Conservation (phyloP, 75 land plant genomes). For the Pinus tabuliformis region DNA sequence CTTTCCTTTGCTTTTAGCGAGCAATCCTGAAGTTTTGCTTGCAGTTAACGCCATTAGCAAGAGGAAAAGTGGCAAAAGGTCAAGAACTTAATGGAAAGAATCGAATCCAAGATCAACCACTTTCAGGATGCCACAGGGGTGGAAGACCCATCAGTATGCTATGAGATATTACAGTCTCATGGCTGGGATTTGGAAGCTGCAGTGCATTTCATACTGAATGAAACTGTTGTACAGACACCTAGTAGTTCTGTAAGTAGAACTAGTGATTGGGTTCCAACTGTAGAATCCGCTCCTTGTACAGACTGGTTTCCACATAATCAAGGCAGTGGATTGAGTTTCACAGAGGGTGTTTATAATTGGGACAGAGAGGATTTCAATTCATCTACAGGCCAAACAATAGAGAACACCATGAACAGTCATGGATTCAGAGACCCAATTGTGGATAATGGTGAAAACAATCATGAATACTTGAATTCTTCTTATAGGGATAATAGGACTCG, state of each 20-base stretch:
- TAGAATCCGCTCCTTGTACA: not conserved
- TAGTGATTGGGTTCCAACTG: not conserved
- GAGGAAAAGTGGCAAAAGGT: not conserved
- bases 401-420: not conserved
- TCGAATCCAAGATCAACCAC: slow-evolving; percentile 12
- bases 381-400: not conserved
- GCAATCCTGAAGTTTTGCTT: slow-evolving; percentile 1
- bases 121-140: slow-evolving; percentile 27
- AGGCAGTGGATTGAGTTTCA: not conserved
- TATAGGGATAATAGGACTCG: not conserved
- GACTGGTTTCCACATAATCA: not conserved
- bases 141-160: slow-evolving; percentile 17
- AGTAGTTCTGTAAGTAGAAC: slow-evolving; percentile 2
- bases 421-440: slow-evolving; percentile 7
- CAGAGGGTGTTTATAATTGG: not conserved
- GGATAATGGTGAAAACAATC: not conserved
- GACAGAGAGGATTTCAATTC: not conserved
- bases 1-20: not conserved
- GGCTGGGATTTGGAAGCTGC: slow-evolving; percentile 33
- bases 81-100: not conserved
- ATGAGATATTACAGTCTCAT: slow-evolving; percentile 14
- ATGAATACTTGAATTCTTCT: not conserved
- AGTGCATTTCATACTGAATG: slow-evolving; percentile 20
- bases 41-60: too few relatives aligned
- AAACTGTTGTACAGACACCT: slow-evolving; percentile 1